Conservation (phyloP, 768 basidiomycete genomes). For the Leccinum ochraceum region DNA sequence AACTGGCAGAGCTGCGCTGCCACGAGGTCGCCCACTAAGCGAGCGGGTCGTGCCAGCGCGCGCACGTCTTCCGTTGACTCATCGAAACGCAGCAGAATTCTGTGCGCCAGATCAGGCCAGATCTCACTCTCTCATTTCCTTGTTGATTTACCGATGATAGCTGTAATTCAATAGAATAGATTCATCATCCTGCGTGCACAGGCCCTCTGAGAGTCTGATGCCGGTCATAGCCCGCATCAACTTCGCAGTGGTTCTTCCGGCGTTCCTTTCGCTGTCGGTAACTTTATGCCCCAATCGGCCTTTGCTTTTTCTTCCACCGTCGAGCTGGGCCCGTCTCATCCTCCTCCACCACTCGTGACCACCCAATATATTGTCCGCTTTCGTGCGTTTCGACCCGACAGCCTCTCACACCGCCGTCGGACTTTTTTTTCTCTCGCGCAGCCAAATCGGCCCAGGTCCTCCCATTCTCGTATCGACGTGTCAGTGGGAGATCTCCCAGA, state of each 20-base stretch:
- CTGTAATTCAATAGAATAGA: conserved; percentile 23
- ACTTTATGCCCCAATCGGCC: conserved; percentile 29
- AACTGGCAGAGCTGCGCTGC: conserved; percentile 21
- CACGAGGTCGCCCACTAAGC: conserved; percentile 28
- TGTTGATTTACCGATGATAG: conserved; percentile 29
- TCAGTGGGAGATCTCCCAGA: conserved; percentile 22
- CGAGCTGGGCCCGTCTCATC: neutral
- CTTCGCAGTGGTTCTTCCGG: conserved; percentile 26
- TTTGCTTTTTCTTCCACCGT: conserved; percentile 9
- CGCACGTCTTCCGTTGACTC: conserved; percentile 19
- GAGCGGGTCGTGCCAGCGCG: conserved; percentile 21
- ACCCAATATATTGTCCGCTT: neutral
- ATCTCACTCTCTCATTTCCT: conserved; percentile 26
- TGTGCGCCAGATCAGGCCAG: conserved; percentile 17
- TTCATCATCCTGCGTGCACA: conserved; percentile 16
- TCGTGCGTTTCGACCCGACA: conserved; percentile 6
- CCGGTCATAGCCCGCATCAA: conserved; percentile 22
- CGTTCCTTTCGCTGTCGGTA: conserved; percentile 28
- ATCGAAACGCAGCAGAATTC: conserved; percentile 18
- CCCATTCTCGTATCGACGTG: conserved; percentile 2
- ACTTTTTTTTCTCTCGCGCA: conserved; percentile 12
- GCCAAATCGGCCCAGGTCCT: conserved; percentile 19
- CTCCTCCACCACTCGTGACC: neutral
- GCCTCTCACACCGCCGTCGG: conserved; percentile 25
- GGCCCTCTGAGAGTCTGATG: conserved; percentile 15